These are phyloP conservation scores for Tricholoma flavovirens DNA, from an alignment of 768 basidiomycete species.

Conservation along the genomic window DNA sequence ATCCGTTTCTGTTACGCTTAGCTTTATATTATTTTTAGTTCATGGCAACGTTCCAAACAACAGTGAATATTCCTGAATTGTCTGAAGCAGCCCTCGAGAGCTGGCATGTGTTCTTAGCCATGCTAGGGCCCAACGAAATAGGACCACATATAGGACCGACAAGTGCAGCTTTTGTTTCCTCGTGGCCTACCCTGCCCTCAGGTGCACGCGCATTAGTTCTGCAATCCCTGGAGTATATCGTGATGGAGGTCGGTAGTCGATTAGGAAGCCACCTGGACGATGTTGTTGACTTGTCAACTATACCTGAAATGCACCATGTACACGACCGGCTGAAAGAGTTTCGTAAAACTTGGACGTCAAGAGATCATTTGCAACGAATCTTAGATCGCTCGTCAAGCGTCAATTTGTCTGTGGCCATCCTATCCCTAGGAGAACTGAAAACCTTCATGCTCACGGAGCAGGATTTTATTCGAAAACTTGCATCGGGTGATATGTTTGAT, in stretches of 20 bases:
- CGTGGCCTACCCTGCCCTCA: conserved; percentile 63
- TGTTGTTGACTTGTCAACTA: conserved; percentile 68
- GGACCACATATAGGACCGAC: conserved; percentile 84
- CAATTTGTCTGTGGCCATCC: conserved; percentile 70
- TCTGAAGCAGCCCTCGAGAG: conserved; percentile 72
- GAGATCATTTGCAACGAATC: conserved; percentile 55
- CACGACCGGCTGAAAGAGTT: conserved; percentile 35
- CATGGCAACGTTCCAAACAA: conserved; percentile 93
- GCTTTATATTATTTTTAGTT: conserved; percentile 47
- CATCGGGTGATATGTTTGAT: conserved; percentile 86
- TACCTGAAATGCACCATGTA: conserved; percentile 56
- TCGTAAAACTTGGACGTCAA: conserved; percentile 47
- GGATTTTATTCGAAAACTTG: conserved; percentile 51
- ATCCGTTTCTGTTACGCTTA: conserved; percentile 2
- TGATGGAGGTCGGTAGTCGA: conserved; percentile 54
- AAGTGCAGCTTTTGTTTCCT: conserved; percentile 73
- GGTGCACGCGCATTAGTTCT: conserved; percentile 48
- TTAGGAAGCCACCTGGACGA: conserved; percentile 62
- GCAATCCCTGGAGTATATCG: conserved; percentile 61
- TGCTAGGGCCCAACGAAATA: conserved; percentile 61
- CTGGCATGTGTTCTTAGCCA: conserved; percentile 74
- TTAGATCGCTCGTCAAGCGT: conserved; percentile 73
- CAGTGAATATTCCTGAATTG: conserved; percentile 69
- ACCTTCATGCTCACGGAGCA: conserved; percentile 49
- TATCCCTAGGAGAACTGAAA: conserved; percentile 74